Evolutionary conservation across 2,329 filamentous ascomycete species (phyloP).

Genomic region (Microdochium nivale): DNA sequence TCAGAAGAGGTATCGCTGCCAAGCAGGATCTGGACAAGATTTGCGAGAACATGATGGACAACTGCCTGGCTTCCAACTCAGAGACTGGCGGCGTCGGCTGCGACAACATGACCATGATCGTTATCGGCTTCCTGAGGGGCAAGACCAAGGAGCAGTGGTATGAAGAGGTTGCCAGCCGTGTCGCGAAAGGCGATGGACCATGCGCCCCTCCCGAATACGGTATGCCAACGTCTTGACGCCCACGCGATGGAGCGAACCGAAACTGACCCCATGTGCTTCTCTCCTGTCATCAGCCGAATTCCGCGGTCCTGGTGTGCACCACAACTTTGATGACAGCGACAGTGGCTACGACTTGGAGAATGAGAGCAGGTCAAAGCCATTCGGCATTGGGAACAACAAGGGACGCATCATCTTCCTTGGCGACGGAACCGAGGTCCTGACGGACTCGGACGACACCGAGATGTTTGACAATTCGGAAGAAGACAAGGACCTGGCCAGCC

Average conservation of each 20-base stretch:
- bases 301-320: constrained; percentile 72
- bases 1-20: constrained; percentile 88
- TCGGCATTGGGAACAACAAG: constrained; percentile 61
- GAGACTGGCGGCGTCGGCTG: constrained; percentile 97
- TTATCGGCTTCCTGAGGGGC: constrained; percentile 82
- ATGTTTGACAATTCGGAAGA: constrained; percentile 87
- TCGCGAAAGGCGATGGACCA: constrained; percentile 93
- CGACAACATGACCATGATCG: constrained; percentile 98
- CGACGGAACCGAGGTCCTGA: constrained; percentile 87
- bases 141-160: constrained; percentile 98
- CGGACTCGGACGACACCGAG: constrained; percentile 81
- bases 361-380: constrained; percentile 53
- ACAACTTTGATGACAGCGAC: constrained; percentile 74
- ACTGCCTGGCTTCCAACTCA: constrained; percentile 94
- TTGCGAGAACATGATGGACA: constrained; percentile 99
- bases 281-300: constrained; percentile 59
- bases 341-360: constrained; percentile 69
- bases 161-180: constrained; percentile 84
- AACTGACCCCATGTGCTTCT: constrained; percentile 6
- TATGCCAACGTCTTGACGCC: constrained; percentile 49
- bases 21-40: constrained; percentile 93
- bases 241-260: constrained; percentile 20
- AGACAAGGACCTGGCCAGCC: constrained; percentile 77
- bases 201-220: constrained; percentile 99
- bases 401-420: constrained; percentile 91